Evolutionary conservation across 306 rosid genomes (phyloP).

Genomic region (Crataegus laevigata): DNA sequence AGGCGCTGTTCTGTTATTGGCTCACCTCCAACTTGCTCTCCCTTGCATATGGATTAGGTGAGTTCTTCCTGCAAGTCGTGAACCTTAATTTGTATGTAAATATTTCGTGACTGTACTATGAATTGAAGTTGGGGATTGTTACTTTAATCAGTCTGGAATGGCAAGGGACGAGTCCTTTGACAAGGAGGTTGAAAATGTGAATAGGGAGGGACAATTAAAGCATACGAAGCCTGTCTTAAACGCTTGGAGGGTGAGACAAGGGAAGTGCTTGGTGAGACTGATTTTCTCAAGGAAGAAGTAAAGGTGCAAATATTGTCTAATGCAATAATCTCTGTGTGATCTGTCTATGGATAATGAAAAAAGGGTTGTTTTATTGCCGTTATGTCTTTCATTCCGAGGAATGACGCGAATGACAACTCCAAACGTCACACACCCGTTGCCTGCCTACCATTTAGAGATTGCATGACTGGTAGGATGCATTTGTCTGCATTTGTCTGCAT

Average conservation of each 20-base stretch:
- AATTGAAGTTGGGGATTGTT: background rate
- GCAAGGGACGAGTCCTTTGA: conserved; percentile 90
- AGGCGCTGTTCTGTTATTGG: conserved; percentile 97
- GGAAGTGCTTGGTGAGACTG: conserved; percentile 82
- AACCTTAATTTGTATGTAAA: background rate
- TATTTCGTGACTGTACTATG: background rate
- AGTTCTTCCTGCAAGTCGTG: conserved; percentile 20
- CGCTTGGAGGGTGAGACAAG: conserved; percentile 78
- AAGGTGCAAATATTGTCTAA: conserved; percentile 42
- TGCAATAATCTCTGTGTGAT: conserved; percentile 9
- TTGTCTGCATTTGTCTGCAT: background rate
- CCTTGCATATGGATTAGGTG: conserved; percentile 64
- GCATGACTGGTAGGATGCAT: background rate
- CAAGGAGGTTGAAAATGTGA: conserved; percentile 89
- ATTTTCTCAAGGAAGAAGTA: conserved; percentile 81
- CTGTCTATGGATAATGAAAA: background rate
- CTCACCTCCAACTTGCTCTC: conserved; percentile 78
- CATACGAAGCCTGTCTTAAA: conserved; percentile 83
- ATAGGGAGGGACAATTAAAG: conserved; percentile 59
- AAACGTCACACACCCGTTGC: background rate
- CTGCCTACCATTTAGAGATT: background rate
- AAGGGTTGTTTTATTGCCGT: background rate
- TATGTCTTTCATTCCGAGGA: background rate
- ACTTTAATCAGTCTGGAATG: conserved; percentile 39
- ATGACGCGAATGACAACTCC: background rate